Evolutionary conservation across 139 green algal genomes (phyloP), one percentile per base, ranked within the genome.

Genomic region (Picochlorum sp.): DNA sequence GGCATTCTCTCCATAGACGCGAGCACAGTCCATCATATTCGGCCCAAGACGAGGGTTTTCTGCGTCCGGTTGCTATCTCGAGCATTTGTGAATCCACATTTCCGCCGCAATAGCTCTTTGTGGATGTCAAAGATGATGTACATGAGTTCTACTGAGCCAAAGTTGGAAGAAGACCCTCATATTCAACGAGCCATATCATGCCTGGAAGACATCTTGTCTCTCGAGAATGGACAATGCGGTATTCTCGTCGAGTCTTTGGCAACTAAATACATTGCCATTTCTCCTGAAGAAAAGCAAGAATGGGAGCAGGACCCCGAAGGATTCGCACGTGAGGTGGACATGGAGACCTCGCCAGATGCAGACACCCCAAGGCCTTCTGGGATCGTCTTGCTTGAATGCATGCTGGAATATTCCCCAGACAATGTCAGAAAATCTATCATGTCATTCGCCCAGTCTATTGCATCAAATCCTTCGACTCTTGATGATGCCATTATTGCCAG

Each of bases 321-420:
- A 30, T 73, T 59, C 51, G 77, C 59, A 24, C 59, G 64, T 30
- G 78, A 77, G 4, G 79, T 85, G 49, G 85, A 92, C 57, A 76
- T 89, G 9, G 85, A 92, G 67, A 78, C 70, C 2, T 70, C 72
- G 14, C 84, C 85, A 6, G 85, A 90, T 34, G 84, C 85, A 7
- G 85, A 91, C 69, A 87, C 85, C 0, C 85, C 85, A 0, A 67
- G 85, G 2, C 76, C 84, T 23, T 88, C 86, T 34, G 84, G 85
- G 16, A 76, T 92, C 4, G 84, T 82, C 1, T 69, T 92, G 70
- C 74, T 91, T 67, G 71, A 73, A 55, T 89, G 80, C 67, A 88
- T 91, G 84, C 71, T 92, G 41, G 81, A 90, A 70, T 67, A 80
- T 3, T 75, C 75, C 0, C 70, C 72, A 2, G 75, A 85, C 41